A percentile compares a stretch with the other conserved stretches of the same genome.
Conservation (phyloP, 352 stramenopile species). For the Phytopythium oedochilum region DNA sequence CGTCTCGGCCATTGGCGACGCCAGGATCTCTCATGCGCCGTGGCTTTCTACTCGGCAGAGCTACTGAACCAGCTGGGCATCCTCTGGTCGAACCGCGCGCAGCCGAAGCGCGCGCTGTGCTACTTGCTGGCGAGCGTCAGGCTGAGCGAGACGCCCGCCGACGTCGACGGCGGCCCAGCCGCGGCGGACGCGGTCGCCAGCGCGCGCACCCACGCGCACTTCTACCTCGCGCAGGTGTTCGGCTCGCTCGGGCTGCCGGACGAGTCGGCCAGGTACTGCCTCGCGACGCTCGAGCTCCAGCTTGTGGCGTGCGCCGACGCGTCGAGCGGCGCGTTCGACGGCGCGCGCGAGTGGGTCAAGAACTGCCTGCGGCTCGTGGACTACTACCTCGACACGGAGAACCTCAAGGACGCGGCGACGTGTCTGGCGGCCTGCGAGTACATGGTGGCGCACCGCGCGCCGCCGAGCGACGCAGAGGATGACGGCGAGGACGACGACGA, state of each 20-base stretch:
- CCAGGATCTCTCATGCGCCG: background rate
- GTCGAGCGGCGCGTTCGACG: conserved; percentile 14
- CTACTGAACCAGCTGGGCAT: conserved; percentile 66
- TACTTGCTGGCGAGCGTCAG: conserved; percentile 39
- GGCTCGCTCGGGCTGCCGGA: conserved; percentile 38
- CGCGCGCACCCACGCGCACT: conserved; percentile 45
- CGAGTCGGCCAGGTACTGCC: conserved; percentile 52
- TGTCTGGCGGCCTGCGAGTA: conserved; percentile 45
- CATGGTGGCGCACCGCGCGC: conserved; percentile 21
- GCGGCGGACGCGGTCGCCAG: conserved; percentile 7
- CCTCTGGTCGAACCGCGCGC: conserved; percentile 57
- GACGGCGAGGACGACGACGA: conserved; percentile 18
- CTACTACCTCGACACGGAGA: conserved; percentile 49
- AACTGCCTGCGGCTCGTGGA: conserved; percentile 55
- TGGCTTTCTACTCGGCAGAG: conserved; percentile 4
- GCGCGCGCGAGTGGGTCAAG: conserved; percentile 44
- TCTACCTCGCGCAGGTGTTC: conserved; percentile 75
- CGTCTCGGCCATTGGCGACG: no score
- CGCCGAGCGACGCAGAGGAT: background rate
- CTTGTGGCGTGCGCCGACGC: conserved; percentile 14
- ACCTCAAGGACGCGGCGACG: conserved; percentile 34
- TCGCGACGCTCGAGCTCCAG: conserved; percentile 62
- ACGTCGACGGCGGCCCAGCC: background rate
- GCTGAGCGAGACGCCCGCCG: conserved; percentile 11
- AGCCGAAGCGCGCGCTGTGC: conserved; percentile 40